Evolutionary conservation across 768 basidiomycete species (phyloP).

Genomic region (Russula virescens): DNA sequence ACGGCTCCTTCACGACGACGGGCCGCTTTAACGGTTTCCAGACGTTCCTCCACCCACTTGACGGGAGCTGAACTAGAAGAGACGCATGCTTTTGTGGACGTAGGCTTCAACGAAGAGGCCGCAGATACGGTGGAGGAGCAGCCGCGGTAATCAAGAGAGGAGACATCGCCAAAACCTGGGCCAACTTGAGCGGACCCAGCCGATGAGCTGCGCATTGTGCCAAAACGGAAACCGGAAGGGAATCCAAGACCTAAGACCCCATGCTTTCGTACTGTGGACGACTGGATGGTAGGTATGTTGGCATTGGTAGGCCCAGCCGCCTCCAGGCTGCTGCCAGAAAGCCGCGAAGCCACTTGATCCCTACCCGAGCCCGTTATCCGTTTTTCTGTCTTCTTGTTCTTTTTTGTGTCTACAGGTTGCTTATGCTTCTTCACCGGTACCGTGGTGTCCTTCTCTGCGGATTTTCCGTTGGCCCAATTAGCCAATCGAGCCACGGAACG

Average conservation of each 20-base stretch:
- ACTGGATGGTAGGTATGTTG: constrained; percentile 7
- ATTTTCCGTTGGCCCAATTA: constrained; percentile 61
- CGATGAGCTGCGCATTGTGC: constrained; percentile 19
- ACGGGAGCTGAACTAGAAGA: constrained; percentile 40
- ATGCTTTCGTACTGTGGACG: constrained; percentile 34
- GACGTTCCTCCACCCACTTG: constrained; percentile 45
- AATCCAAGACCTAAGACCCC: constrained; percentile 59
- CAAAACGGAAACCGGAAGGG: constrained; percentile 46
- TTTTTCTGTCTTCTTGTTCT: constrained; percentile 30
- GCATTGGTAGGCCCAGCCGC: constrained; percentile 47
- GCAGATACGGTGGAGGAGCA: constrained; percentile 37
- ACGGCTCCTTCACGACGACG: constrained; percentile 33
- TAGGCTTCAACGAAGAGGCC: constrained; percentile 43
- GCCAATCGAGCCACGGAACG: constrained; percentile 65
- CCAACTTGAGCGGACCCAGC: constrained; percentile 31
- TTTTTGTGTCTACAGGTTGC: constrained; percentile 33
- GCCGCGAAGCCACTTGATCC: constrained; percentile 33
- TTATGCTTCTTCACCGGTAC: constrained; percentile 31
- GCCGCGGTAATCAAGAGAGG: constrained; percentile 23
- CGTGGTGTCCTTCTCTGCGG: constrained; percentile 31
- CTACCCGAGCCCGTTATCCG: constrained; percentile 26
- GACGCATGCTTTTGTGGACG: constrained; percentile 37
- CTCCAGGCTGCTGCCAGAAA: constrained; percentile 63
- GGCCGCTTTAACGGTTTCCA: constrained; percentile 44
- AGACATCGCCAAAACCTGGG: constrained; percentile 19